A percentile compares a stretch with the other conserved stretches of the same genome.
Conservation (phyloP, 2,329 filamentous ascomycete species). For the Aureobasidium namibiae region DNA sequence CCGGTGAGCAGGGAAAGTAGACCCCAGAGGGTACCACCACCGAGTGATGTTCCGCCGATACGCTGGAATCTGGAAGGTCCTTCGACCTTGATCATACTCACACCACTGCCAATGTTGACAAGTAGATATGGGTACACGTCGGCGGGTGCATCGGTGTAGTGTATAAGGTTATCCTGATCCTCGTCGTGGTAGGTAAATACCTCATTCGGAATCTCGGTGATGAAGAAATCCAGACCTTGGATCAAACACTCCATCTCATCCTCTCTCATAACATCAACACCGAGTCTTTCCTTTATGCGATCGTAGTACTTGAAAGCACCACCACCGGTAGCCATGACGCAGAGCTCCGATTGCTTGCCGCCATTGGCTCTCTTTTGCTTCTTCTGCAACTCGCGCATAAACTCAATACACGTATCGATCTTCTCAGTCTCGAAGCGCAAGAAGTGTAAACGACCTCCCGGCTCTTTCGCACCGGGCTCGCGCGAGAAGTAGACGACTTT, state of each 20-base stretch:
- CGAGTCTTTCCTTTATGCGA: slow-evolving; percentile 71
- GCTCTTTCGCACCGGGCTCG: slow-evolving; percentile 66
- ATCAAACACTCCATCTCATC: slow-evolving; percentile 99
- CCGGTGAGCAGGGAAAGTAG: slow-evolving; percentile 84
- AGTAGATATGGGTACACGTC: slow-evolving; percentile 94
- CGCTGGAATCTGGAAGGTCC: slow-evolving; percentile 79
- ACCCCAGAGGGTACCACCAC: slow-evolving; percentile 96
- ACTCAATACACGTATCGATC: slow-evolving; percentile 88
- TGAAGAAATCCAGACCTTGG: slow-evolving; percentile 91
- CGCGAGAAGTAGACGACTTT: slow-evolving; percentile 97
- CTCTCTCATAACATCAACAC: slow-evolving; percentile 81
- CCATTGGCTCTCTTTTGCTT: slow-evolving; percentile 48
- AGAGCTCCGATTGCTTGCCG: slow-evolving; percentile 49
- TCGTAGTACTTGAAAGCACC: slow-evolving; percentile 97
- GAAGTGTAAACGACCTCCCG: slow-evolving; percentile 88
- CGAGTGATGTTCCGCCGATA: slow-evolving; percentile 88
- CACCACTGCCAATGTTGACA: slow-evolving; percentile 95
- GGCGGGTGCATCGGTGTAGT: slow-evolving; percentile 67
- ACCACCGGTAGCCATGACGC: slow-evolving; percentile 91
- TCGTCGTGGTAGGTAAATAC: slow-evolving; percentile 94
- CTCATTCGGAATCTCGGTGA: slow-evolving; percentile 92
- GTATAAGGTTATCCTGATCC: slow-evolving; percentile 62
- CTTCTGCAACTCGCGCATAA: slow-evolving; percentile 76
- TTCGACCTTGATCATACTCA: slow-evolving; percentile 94
- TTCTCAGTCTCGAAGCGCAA: slow-evolving; percentile 92